Evolutionary conservation across 176 grass and related monocot species (phyloP), one percentile per base, ranked within the genome.

Genomic region (Juncus effusus): DNA sequence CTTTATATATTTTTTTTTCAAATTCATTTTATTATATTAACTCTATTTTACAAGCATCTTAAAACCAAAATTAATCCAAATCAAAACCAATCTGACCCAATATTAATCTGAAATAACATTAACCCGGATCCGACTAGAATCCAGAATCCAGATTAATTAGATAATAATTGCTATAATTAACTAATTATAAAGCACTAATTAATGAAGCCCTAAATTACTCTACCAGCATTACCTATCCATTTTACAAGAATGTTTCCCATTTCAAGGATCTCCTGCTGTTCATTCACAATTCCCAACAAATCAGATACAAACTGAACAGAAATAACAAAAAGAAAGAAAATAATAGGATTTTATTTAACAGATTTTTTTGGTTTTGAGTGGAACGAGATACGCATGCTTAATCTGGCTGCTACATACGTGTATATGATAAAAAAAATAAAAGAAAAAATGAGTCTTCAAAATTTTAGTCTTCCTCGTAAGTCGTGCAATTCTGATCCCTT

Each of bases 301-400:
- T 15, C 38, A n/a, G 8, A 40, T 54, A 39, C 3, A 16, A 57
- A 16, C 37, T 13, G 38, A 71, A 71, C 53, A 59, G 51, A 71
- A 58, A 71, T 51, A 59, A 71, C 54, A 59, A 59, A 54, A 38
- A 16, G 40, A 58, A 41, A 16, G 16, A 16, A 45, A 11, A 12
- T 56, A 9, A 56, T 42, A 6, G 44, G 44, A 47, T 47, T 47
- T 47, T 5, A 6, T 41, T 71, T 11, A 70, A 57, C 54, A 59
- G 38, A 47, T 71, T 58, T 38, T 42, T n/a, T 14, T 38, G 40
- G 67, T 57, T 57, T 71, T 40, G 67, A 40, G 36, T 71, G 40
- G n/a, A 59, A 58, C 67, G 67, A 71, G 67, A 71, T 71, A 54
- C 53, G 67, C 67, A 10, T 70, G 67, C 67, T 59, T 69, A 28